Evolutionary conservation across 2,329 filamentous ascomycete genomes (phyloP).

Genomic region (Sporothrix mexicana): DNA sequence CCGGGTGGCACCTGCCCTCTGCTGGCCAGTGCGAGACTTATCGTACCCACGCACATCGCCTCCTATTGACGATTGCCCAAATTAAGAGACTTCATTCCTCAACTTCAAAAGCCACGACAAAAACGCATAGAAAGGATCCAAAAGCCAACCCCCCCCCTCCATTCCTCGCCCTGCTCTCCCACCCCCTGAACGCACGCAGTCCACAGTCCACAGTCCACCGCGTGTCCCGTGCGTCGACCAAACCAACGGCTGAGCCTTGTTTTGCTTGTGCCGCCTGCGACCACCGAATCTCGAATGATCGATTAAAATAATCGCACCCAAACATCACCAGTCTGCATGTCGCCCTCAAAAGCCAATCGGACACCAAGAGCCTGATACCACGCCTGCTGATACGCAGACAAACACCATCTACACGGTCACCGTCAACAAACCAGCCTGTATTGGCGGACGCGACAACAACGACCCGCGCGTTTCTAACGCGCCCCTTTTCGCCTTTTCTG

Average conservation of each 20-base stretch:
- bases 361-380: neutral
- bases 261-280: neutral
- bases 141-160: slow-evolving; percentile 17
- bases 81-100: slow-evolving; percentile 26
- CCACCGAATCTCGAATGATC: neutral
- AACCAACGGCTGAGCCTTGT: slow-evolving; percentile 3
- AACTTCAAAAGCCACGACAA: neutral
- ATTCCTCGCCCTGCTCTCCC: slow-evolving; percentile 11
- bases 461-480: slow-evolving; percentile 19
- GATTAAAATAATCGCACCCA: too few species aligned
- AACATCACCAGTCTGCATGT: neutral
- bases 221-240: slow-evolving; percentile 23
- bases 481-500: neutral
- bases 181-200: slow-evolving; percentile 16
- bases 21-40: slow-evolving; percentile 2
- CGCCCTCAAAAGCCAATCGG: neutral
- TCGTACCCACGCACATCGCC: slow-evolving; percentile 6
- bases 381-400: neutral
- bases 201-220: slow-evolving; percentile 20
- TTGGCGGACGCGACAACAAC: neutral
- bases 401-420: neutral
- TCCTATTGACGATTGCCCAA: slow-evolving; percentile 7
- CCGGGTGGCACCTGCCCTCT: slow-evolving; percentile 17
- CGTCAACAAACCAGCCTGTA: neutral
- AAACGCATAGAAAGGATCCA: neutral